Conservation (phyloP, 352 stramenopile species). For the Globisporangium sylvaticum region DNA sequence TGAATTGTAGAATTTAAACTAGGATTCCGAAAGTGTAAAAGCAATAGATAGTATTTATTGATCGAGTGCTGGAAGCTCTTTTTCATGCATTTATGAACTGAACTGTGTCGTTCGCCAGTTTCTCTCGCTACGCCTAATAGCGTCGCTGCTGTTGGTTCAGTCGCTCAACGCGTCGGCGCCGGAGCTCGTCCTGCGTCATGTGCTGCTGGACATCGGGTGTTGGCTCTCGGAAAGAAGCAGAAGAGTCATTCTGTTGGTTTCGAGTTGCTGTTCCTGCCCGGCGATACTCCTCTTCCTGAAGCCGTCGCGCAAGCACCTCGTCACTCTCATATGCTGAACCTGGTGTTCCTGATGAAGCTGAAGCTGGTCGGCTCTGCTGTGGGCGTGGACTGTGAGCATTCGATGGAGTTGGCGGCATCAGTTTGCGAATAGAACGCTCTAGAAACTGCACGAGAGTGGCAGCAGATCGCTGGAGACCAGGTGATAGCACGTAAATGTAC, state of each 20-base stretch:
- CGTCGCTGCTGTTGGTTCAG: constrained; percentile 12
- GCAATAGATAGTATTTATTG: not conserved
- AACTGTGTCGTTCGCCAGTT: no score
- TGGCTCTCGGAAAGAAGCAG: constrained; percentile 1
- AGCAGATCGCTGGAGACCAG: constrained; percentile 3
- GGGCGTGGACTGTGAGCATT: not conserved
- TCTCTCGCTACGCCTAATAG: no score
- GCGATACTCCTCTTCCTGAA: constrained; percentile 27
- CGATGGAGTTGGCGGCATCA: not conserved
- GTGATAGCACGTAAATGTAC: constrained; percentile 18
- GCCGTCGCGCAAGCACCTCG: constrained; percentile 18
- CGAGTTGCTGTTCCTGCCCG: not conserved
- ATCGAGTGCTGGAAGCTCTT: not conserved
- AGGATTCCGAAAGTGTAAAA: not conserved
- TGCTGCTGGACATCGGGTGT: not conserved
- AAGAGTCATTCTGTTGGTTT: not conserved
- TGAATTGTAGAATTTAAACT: not conserved
- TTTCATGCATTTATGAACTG: no score
- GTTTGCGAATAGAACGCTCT: not conserved
- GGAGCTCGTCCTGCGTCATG: constrained; percentile 26
- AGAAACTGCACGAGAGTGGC: not conserved
- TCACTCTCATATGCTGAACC: constrained; percentile 10
- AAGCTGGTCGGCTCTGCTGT: not conserved
- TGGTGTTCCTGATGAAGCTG: not conserved
- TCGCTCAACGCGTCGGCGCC: constrained; percentile 23